Evolutionary conservation across 129 eudicot species (phyloP).

Genomic region (Artemisia argyi): DNA sequence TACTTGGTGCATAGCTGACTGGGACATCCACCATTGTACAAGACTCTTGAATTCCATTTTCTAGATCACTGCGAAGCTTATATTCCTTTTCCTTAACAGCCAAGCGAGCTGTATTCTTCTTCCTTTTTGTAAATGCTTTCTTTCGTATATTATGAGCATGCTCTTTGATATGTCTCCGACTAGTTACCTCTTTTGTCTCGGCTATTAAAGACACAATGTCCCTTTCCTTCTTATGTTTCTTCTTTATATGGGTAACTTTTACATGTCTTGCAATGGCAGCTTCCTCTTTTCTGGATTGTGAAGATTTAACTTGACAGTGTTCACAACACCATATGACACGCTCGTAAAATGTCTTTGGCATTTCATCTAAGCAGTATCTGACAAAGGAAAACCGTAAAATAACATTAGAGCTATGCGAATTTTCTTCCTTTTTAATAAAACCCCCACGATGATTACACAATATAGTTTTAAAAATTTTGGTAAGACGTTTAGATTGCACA

Average conservation of each 20-base stretch:
- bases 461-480: not conserved
- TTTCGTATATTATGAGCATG: not conserved
- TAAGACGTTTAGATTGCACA: not conserved
- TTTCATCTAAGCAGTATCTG: slow-evolving; percentile 53
- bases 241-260: not conserved
- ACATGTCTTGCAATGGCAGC: slow-evolving; percentile 3
- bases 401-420: slow-evolving; percentile 2
- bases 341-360: slow-evolving; percentile 46
- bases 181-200: not conserved
- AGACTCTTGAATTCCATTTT: too few species aligned
- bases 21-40: too few species aligned
- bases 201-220: slow-evolving; percentile 11
- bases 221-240: slow-evolving; percentile 1
- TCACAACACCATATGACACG: slow-evolving; percentile 58
- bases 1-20: not conserved
- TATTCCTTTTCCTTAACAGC: not conserved
- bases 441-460: not conserved
- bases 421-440: not conserved
- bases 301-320: slow-evolving; percentile 36
- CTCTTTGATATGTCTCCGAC: slow-evolving; percentile 10
- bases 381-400: slow-evolving; percentile 9
- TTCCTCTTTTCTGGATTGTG: slow-evolving; percentile 15
- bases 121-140: not conserved
- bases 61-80: not conserved
- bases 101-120: slow-evolving; percentile 4